These are phyloP conservation scores for Ampelomyces quisqualis DNA, from an alignment of 2,329 filamentous ascomycete genomes.

Conservation along the genomic window DNA sequence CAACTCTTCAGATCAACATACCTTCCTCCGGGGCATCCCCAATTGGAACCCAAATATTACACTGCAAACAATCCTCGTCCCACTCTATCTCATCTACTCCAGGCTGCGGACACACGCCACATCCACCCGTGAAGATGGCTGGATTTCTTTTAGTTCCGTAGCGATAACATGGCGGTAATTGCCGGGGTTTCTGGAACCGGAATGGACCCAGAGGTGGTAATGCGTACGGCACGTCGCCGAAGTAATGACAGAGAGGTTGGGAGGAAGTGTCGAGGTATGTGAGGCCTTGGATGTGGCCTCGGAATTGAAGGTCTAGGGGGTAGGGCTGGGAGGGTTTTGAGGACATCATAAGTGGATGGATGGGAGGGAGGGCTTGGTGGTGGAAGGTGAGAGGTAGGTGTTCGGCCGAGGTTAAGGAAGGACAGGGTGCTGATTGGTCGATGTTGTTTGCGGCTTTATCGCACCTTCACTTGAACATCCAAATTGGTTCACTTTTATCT, in stretches of 20 bases:
- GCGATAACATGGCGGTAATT: slow-evolving; percentile 50
- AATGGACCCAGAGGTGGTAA: slow-evolving; percentile 51
- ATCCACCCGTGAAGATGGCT: slow-evolving; percentile 47
- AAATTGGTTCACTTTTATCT: too few relatives aligned
- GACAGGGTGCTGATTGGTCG: neutral
- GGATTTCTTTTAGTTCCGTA: slow-evolving; percentile 55
- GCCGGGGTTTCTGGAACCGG: slow-evolving; percentile 53
- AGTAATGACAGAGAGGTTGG: slow-evolving; percentile 51
- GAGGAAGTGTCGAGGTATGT: slow-evolving; percentile 44
- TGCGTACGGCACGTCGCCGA: slow-evolving; percentile 59
- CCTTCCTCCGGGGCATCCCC: slow-evolving; percentile 47
- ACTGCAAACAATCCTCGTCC: slow-evolving; percentile 58
- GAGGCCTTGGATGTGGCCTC: slow-evolving; percentile 54
- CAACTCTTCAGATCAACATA: slow-evolving; percentile 8
- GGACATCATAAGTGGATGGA: slow-evolving; percentile 12
- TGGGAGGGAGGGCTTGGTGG: neutral
- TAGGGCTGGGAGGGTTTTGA: slow-evolving; percentile 29
- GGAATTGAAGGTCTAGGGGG: slow-evolving; percentile 42
- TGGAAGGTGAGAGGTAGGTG: neutral
- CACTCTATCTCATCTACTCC: slow-evolving; percentile 29
- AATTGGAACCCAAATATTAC: slow-evolving; percentile 57
- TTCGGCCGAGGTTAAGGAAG: neutral
- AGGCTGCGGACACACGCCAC: slow-evolving; percentile 56
- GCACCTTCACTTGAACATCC: too few relatives aligned
- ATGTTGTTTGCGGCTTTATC: too few relatives aligned